Evolutionary conservation across 306 rosid species (phyloP).

Genomic region (Cyclanthera cordifolia): DNA sequence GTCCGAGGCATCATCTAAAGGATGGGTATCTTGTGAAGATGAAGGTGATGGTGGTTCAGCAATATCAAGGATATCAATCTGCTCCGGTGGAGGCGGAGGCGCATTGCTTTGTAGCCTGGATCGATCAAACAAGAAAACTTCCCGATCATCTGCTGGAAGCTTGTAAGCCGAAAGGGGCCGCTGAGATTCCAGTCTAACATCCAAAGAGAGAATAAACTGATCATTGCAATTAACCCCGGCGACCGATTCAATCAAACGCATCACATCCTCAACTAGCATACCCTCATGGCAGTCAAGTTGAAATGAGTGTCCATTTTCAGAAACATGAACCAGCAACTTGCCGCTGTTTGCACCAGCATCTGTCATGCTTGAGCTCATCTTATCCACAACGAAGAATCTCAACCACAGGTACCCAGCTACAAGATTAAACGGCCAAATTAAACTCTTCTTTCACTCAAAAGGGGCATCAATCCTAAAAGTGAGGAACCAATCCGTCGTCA

Average conservation of each 20-base stretch:
- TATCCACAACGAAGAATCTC: conserved; percentile 21
- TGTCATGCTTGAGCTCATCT: conserved; percentile 51
- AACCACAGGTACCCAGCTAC: conserved; percentile 17
- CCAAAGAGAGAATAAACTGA: conserved; percentile 81
- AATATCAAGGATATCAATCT: conserved; percentile 32
- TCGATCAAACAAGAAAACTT: conserved; percentile 73
- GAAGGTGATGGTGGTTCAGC: conserved; percentile 52
- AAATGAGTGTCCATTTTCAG: conserved; percentile 78
- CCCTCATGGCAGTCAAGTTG: conserved; percentile 58
- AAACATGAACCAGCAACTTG: conserved; percentile 68
- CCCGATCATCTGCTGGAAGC: conserved; percentile 70
- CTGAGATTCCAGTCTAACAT: conserved; percentile 65
- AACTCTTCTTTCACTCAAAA: neutral
- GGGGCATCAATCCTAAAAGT: conserved; percentile 10
- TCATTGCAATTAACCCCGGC: conserved; percentile 41
- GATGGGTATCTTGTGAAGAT: conserved; percentile 56
- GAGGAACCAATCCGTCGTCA: conserved; percentile 10
- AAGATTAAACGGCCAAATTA: conserved; percentile 17
- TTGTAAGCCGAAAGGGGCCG: conserved; percentile 56
- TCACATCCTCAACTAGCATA: conserved; percentile 59
- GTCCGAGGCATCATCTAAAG: conserved; percentile 80
- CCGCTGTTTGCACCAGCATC: conserved; percentile 43
- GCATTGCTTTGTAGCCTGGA: conserved; percentile 56
- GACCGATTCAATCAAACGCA: conserved; percentile 47
- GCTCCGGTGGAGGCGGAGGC: conserved; percentile 47